Conservation (phyloP, 768 basidiomycete genomes). For the Russula sp. region DNA sequence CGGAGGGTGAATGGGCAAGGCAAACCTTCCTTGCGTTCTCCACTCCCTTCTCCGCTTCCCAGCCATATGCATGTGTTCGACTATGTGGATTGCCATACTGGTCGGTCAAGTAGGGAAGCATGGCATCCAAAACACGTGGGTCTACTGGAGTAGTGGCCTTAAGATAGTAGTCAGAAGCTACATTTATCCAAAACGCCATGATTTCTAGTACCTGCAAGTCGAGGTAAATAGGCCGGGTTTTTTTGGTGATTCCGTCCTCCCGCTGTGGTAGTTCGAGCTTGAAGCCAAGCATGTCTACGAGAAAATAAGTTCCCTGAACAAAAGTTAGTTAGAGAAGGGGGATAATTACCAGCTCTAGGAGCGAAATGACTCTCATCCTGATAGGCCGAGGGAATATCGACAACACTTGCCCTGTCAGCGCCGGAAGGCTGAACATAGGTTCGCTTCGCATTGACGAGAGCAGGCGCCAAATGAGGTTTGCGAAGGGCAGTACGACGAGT, state of each 20-base stretch:
- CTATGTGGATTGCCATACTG: slow-evolving; percentile 98
- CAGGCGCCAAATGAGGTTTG: slow-evolving; percentile 22
- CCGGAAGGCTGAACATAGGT: slow-evolving; percentile 75
- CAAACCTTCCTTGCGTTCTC: slow-evolving; percentile 82
- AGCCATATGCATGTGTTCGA: slow-evolving; percentile 97
- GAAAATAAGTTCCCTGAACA: neutral
- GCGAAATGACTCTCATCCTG: slow-evolving; percentile 62
- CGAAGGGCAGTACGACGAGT: slow-evolving; percentile 26
- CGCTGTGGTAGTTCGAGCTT: slow-evolving; percentile 60
- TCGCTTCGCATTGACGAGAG: slow-evolving; percentile 32
- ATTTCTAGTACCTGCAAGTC: slow-evolving; percentile 75
- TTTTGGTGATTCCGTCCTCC: slow-evolving; percentile 49
- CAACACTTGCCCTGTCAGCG: slow-evolving; percentile 74
- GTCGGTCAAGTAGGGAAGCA: slow-evolving; percentile 93
- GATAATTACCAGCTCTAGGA: slow-evolving; percentile 53
- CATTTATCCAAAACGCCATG: neutral
- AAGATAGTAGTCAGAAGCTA: slow-evolving; percentile 1
- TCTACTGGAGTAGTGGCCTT: slow-evolving; percentile 98
- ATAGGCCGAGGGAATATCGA: slow-evolving; percentile 71
- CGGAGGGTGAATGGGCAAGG: neutral
- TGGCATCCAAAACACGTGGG: slow-evolving; percentile 92
- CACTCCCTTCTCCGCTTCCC: slow-evolving; percentile 95
- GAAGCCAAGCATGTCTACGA: slow-evolving; percentile 81
- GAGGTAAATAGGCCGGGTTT: slow-evolving; percentile 87
- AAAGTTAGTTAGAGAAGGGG: neutral